These are phyloP conservation scores for Clohesyomyces aquaticus DNA, from an alignment of 495 filamentous ascomycete genomes.

Conservation along the genomic window DNA sequence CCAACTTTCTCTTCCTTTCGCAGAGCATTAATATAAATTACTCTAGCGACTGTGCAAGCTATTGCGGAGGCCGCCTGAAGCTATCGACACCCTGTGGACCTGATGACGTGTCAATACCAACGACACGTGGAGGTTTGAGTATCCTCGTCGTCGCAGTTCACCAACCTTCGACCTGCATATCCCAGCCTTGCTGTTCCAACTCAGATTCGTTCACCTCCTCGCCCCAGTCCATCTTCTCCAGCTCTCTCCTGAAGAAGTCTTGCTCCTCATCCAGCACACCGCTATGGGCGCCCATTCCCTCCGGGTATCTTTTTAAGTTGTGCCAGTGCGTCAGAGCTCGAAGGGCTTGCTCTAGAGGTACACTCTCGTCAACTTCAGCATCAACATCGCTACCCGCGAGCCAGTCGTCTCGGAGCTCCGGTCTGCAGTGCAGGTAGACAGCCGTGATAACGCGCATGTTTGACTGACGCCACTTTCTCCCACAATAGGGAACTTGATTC, in stretches of 20 bases:
- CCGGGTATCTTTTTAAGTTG: constrained; percentile 79
- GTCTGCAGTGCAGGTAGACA: constrained; percentile 88
- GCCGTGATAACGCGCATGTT: constrained; percentile 99
- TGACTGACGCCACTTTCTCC: constrained; percentile 94
- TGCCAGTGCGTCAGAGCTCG: constrained; percentile 89
- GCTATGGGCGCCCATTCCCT: constrained; percentile 72
- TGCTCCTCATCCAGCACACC: constrained; percentile 72
- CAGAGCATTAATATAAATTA: too few relatives aligned
- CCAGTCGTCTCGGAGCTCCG: constrained; percentile 95
- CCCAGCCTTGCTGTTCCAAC: constrained; percentile 37
- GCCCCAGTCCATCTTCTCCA: constrained; percentile 76
- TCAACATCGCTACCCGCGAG: constrained; percentile 88
- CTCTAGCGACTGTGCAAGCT: not conserved
- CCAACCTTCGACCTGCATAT: constrained; percentile 41
- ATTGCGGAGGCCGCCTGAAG: not conserved
- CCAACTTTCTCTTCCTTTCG: too few relatives aligned
- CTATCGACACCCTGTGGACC: not conserved
- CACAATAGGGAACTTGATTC: constrained; percentile 95
- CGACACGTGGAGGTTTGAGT: not conserved
- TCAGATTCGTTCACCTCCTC: constrained; percentile 33
- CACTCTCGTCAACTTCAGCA: constrained; percentile 85
- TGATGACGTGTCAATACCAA: not conserved
- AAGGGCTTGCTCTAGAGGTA: constrained; percentile 88
- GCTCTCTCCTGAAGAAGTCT: constrained; percentile 87
- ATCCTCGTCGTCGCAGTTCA: constrained; percentile 8